These are phyloP conservation scores for Pythium brassicae DNA, from an alignment of 352 stramenopile genomes.

Conservation along the genomic window DNA sequence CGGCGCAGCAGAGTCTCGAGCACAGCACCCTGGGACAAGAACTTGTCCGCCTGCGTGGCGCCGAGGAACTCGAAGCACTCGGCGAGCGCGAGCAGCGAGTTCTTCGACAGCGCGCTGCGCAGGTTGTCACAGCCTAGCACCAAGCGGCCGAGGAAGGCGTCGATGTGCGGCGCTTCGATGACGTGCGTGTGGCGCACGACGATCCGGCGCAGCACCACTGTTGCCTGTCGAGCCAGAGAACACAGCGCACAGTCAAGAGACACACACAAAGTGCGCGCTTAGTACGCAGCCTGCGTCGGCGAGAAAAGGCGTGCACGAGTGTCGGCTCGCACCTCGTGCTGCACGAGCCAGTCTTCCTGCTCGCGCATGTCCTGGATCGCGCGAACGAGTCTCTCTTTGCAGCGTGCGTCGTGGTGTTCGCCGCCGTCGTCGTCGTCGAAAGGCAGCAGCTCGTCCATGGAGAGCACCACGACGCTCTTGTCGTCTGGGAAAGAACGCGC, in stretches of 20 bases:
- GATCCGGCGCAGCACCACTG: conserved; percentile 40
- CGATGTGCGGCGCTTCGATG: conserved; percentile 19
- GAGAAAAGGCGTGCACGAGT: not conserved
- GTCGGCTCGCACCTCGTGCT: conserved; percentile 38
- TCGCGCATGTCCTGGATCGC: conserved; percentile 26
- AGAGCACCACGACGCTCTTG: conserved; percentile 35
- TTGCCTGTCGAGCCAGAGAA: conserved; percentile 18
- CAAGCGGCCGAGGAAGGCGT: conserved; percentile 28
- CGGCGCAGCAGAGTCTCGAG: conserved; percentile 58
- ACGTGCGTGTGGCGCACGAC: conserved; percentile 46
- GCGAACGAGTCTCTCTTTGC: conserved; percentile 11
- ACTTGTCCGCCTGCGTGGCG: conserved; percentile 11
- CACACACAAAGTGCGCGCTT: no score
- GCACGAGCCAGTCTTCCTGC: conserved; percentile 47
- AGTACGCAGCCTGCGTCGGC: not conserved
- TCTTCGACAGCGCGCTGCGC: conserved; percentile 66
- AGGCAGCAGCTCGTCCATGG: conserved; percentile 34
- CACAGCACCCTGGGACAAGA: conserved; percentile 23
- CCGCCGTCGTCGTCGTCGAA: conserved; percentile 13
- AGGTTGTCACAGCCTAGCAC: conserved; percentile 51
- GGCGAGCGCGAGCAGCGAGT: conserved; percentile 49
- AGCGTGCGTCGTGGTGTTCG: not conserved
- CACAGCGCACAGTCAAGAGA: not conserved
- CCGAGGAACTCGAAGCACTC: conserved; percentile 57
- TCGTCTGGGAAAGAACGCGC: conserved; percentile 22